phyloP scores from a whole-genome alignment of 2,329 filamentous ascomycete genomes.

The Endothia cerciana region DNA sequence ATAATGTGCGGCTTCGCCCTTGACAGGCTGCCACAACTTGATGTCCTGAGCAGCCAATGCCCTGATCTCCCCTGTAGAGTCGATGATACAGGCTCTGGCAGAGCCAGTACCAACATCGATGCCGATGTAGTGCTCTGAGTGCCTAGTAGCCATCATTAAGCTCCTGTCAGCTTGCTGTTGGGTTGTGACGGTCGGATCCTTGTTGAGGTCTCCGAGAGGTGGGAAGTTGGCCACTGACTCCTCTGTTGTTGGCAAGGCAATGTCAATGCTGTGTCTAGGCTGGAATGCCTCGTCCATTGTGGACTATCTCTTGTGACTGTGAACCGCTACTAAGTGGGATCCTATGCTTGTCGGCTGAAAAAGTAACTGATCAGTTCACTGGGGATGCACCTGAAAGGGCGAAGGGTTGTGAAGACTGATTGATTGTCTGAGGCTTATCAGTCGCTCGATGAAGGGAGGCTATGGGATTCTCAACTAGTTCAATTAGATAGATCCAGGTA shows the following conservation, averaged over 20 bases:
- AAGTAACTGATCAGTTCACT: neutral
- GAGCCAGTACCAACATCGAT: conserved; percentile 97
- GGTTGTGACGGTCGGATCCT: neutral
- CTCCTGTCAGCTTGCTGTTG: conserved; percentile 14
- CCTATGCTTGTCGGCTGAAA: neutral
- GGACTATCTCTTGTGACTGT: neutral
- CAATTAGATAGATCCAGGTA: neutral
- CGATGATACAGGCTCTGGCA: conserved; percentile 93
- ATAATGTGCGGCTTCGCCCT: conserved; percentile 59
- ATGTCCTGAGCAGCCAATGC: conserved; percentile 75
- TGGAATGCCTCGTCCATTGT: conserved; percentile 14
- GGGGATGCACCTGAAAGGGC: neutral
- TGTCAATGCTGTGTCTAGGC: conserved; percentile 16
- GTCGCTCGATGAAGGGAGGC: neutral
- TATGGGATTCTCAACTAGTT: neutral
- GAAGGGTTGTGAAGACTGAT: neutral
- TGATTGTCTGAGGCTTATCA: neutral
- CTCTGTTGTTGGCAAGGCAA: conserved; percentile 27
- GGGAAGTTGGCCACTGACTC: conserved; percentile 22
- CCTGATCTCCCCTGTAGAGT: conserved; percentile 86
- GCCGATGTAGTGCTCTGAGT: conserved; percentile 70
- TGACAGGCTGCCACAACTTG: conserved; percentile 78
- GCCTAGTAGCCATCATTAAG: conserved; percentile 17
- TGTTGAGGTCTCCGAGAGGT: neutral
- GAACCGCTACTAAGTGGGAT: conserved; percentile 4